Evolutionary conservation across 2,329 filamentous ascomycete species (phyloP), one percentile per base, ranked within the genome.

Genomic region (Verticillium nonalfalfae): DNA sequence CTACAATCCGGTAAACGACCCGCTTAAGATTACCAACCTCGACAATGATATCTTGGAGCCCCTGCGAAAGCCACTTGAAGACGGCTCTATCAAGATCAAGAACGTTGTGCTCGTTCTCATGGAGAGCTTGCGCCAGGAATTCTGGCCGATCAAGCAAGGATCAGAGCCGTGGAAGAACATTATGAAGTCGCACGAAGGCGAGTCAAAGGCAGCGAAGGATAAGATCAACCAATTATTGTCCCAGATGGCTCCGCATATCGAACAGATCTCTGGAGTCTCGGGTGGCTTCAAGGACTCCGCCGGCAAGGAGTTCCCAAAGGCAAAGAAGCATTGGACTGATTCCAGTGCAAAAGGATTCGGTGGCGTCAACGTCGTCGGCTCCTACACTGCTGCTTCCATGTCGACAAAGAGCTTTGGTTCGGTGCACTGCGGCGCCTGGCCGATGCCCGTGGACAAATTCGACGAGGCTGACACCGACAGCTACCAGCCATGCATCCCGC

Each of bases 401-500:
- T 76, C 74, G 0, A 65, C 74, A 33, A 76, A 76, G 64, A 75
- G 73, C 59, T 60, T 76, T 6, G 68, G 69, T 0, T 73, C 71
- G 7, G 72, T 68, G 15, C 64, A 75, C 9, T 76, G 74, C 54
- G 74, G 74, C 9, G 66, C 74, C 35, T 71, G 66, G 7, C 72
- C 74, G 1, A 66, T 76, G 55, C 69, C 73, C 1, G 70, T 71
- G 11, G 72, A 76, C 56, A 72, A 70, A 54, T 75, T 75, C 59
- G 69, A 69, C 39, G 74, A 76, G 59, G 74, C 71, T 56, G 63
- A 71, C 21, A 67, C 73, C 39, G 71, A 75, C 56, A 70, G 75
- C 40, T 76, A 76, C 63, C 74, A 76, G 60, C 74, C 74, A 1
- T 76, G 74, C 57, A 62, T 76, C 60, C 71, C 74, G 2, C 74